Base-by-base conservation (phyloP, 2,329 filamentous ascomycete genomes). In the Verticillium isaacii region DNA sequence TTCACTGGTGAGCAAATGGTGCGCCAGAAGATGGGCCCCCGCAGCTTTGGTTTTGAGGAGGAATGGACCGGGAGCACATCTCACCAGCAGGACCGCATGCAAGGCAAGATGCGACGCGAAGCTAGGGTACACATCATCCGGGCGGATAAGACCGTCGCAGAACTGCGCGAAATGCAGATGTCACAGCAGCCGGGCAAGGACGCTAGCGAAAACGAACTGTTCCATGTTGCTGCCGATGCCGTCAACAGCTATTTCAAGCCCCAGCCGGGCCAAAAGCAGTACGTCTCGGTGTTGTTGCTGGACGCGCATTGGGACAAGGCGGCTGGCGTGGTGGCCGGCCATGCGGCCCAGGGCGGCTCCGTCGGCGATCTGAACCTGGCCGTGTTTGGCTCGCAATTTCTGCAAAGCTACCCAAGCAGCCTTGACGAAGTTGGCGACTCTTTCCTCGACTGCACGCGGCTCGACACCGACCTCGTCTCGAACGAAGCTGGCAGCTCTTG, bases 1-100 rank as follows among this genome's bases (percentile, higher is more conserved):
- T 98, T 96, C 70, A 98, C 94, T 0, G 92, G 92, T 7, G 95
- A 99, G 74, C 93, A 98, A 73, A 98, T 98, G 94, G 90, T 87
- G 73, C 88, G 92, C 65, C 91, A 97, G 72, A 91, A 89, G 64
- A 86, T 98, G 67, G 93, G 93, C 11, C 85, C 94, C 62, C 87
- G 94, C 62, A 89, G 86, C 60, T 98, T 97, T 74, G 85, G 93
- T 54, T 93, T 96, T 65, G 95, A 98, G 69, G 95, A 99, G 74
- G 91, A 97, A 72, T 98, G 95, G 95, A 91, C 91, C 64, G 86
- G 87, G 2, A 93, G 93, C 8, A 91, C 91, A 1, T 82, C 92
- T 63, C 94, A 91, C 63, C 84, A 85, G 67, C 87, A 89, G 45
- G 95, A 98, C 72, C 81, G 82, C 64, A 85, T 88, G 60, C 81